These are phyloP conservation scores for Citrus medica DNA, from an alignment of 345 rosid genomes.

Conservation along the genomic window DNA sequence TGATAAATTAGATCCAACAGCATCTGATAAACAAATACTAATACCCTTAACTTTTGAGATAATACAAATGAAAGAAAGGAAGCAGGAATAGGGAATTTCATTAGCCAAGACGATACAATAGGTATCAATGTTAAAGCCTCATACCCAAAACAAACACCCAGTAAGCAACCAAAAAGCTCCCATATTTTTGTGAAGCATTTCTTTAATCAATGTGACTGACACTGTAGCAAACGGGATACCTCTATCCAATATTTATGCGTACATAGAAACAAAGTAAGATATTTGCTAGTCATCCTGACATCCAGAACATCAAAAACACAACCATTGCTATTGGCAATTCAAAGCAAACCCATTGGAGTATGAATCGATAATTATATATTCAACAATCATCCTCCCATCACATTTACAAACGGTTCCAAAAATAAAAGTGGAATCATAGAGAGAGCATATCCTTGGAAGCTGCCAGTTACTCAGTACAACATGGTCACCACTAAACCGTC, in stretches of 20 bases:
- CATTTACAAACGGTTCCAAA: not conserved
- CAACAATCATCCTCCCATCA: not conserved
- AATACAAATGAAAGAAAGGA: not conserved
- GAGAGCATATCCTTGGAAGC: not conserved
- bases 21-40: not conserved
- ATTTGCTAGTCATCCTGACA: not conserved
- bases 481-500: slow-evolving; percentile 1
- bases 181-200: not conserved
- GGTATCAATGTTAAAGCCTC: not conserved
- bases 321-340: not conserved
- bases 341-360: not conserved
- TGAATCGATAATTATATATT: not conserved
- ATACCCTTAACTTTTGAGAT: not conserved
- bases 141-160: not conserved
- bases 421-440: slow-evolving; percentile 4
- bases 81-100: not conserved
- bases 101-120: not conserved
- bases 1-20: not conserved
- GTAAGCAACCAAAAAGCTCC: not conserved
- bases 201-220: not conserved
- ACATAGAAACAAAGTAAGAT: not conserved
- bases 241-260: not conserved
- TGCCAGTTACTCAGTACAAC: not conserved
- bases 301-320: not conserved
- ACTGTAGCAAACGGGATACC: not conserved